phyloP scores from a whole-genome alignment of 495 filamentous ascomycete genomes.

The Penicillium bovifimosum region DNA sequence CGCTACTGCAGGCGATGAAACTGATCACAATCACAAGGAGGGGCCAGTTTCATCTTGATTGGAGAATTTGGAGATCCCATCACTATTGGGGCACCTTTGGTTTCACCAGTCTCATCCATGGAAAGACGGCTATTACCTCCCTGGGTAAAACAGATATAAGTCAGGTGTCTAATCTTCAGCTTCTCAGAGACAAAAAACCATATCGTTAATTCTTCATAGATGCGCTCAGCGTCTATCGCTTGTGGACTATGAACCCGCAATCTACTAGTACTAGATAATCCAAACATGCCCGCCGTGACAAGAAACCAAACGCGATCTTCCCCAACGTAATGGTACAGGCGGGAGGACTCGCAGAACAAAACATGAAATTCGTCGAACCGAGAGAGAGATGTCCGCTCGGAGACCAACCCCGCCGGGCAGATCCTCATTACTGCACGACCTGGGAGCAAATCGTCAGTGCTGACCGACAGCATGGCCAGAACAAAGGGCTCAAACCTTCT shows the following conservation, averaged over 20 bases:
- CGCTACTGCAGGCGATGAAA: conserved; percentile 8
- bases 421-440: conserved; percentile 23
- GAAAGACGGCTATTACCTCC: neutral
- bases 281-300: conserved; percentile 5
- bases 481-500: conserved; percentile 72
- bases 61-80: conserved; percentile 6
- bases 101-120: conserved; percentile 6
- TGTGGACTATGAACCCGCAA: neutral
- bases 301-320: conserved; percentile 6
- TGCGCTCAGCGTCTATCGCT: neutral
- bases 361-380: neutral
- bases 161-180: neutral
- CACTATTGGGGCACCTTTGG: neutral
- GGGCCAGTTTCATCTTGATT: conserved; percentile 2
- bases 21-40: conserved; percentile 9
- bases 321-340: conserved; percentile 21
- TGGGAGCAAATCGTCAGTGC: conserved; percentile 12
- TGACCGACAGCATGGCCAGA: conserved; percentile 1
- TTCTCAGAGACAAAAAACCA: neutral
- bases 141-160: conserved; percentile 3
- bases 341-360: conserved; percentile 4
- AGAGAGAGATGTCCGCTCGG: neutral
- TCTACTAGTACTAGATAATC: conserved; percentile 14
- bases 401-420: neutral
- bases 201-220: conserved; percentile 5